Conservation (phyloP, 768 basidiomycete species). For the Tricholoma terreum region DNA sequence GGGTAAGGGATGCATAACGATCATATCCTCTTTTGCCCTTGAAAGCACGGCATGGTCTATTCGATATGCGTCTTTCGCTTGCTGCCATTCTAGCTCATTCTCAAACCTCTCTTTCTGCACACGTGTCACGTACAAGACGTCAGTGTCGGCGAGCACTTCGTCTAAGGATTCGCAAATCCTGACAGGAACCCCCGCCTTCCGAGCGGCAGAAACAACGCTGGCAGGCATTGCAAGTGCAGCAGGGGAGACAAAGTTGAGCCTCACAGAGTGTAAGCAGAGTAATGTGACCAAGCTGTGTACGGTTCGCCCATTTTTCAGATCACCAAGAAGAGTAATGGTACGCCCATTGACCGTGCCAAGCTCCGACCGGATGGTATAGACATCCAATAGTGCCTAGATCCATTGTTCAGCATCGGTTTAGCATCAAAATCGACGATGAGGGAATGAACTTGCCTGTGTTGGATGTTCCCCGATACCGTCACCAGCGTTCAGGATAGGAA, state of each 20-base stretch:
- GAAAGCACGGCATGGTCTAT: constrained; percentile 93
- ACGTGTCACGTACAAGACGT: constrained; percentile 95
- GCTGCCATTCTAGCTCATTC: constrained; percentile 78
- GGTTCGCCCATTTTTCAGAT: constrained; percentile 96
- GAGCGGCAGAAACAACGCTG: constrained; percentile 75
- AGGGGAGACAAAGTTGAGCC: constrained; percentile 94
- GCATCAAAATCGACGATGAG: constrained; percentile 2
- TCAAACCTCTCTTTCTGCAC: constrained; percentile 94
- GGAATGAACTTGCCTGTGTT: constrained; percentile 63
- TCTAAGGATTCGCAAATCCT: constrained; percentile 85
- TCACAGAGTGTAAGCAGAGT: constrained; percentile 87
- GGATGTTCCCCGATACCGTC: constrained; percentile 98
- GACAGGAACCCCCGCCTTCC: constrained; percentile 78
- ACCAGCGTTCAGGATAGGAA: constrained; percentile 95
- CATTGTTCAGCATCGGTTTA: constrained; percentile 10
- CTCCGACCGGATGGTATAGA: constrained; percentile 96
- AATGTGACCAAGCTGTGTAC: constrained; percentile 95
- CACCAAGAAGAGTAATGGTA: constrained; percentile 89
- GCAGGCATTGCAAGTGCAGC: constrained; percentile 85
- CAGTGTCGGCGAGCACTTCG: constrained; percentile 87
- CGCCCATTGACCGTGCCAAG: constrained; percentile 97
- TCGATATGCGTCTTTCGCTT: constrained; percentile 88
- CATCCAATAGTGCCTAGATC: constrained; percentile 73
- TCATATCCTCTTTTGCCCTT: constrained; percentile 94
- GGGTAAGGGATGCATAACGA: constrained; percentile 99